Conservation (phyloP, 2,329 filamentous ascomycete genomes). For the Ophiosphaerella herpotricha region DNA sequence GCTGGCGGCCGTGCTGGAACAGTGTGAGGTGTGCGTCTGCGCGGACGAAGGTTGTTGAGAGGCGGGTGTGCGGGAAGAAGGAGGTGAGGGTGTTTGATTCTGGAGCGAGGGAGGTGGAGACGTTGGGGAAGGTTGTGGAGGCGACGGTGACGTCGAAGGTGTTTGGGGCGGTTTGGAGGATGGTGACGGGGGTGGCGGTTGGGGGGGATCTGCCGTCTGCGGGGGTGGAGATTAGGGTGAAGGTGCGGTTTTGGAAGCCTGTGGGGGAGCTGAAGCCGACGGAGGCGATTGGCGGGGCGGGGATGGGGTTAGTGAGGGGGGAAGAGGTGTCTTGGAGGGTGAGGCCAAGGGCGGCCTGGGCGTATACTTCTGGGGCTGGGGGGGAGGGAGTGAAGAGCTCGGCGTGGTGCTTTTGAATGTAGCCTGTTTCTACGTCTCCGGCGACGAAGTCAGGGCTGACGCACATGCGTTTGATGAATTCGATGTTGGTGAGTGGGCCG, state of each 20-base stretch:
- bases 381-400: slow-evolving; percentile 72
- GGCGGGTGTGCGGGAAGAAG: slow-evolving; percentile 80
- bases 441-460: slow-evolving; percentile 78
- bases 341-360: slow-evolving; percentile 83
- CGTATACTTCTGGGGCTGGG: slow-evolving; percentile 74
- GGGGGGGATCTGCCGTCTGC: slow-evolving; percentile 49
- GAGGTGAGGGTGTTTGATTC: slow-evolving; percentile 62
- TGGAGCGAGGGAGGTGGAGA: slow-evolving; percentile 55
- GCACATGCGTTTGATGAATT: slow-evolving; percentile 90
- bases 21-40: slow-evolving; percentile 69
- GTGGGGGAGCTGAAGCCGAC: slow-evolving; percentile 59
- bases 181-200: slow-evolving; percentile 51
- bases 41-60: slow-evolving; percentile 76
- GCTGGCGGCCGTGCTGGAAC: slow-evolving; percentile 71
- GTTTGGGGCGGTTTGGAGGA: slow-evolving; percentile 57
- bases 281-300: slow-evolving; percentile 34
- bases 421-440: slow-evolving; percentile 92
- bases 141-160: slow-evolving; percentile 58
- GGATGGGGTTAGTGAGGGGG: slow-evolving; percentile 49
- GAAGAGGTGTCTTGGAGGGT: slow-evolving; percentile 53
- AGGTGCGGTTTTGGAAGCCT: slow-evolving; percentile 66
- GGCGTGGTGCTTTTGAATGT: slow-evolving; percentile 84
- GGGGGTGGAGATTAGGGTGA: slow-evolving; percentile 58
- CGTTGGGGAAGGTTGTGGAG: slow-evolving; percentile 44
- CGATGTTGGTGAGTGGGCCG: slow-evolving; percentile 91